Conservation (phyloP, 352 stramenopile species). For the Pythium monospermum region DNA sequence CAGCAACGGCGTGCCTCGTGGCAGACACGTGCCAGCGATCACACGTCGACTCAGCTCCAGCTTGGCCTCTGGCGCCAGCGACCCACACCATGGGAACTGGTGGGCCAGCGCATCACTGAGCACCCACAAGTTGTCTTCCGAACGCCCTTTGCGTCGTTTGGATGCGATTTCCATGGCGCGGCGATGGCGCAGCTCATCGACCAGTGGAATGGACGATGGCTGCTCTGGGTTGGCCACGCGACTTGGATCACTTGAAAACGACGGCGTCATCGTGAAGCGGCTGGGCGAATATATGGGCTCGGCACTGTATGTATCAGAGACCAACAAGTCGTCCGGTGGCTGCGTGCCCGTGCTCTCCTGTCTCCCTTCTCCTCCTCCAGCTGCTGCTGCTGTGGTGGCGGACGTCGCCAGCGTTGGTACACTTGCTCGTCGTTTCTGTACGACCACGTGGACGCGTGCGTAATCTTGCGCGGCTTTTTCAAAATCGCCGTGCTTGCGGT, state of each 20-base stretch:
- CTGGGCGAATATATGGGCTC: constrained; percentile 8
- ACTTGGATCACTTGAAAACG: too few species aligned
- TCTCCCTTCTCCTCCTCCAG: neutral
- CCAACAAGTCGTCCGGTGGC: neutral
- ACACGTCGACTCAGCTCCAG: constrained; percentile 30
- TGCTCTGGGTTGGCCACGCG: too few species aligned
- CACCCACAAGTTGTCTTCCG: constrained; percentile 31
- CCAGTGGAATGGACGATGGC: too few species aligned
- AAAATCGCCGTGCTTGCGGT: constrained; percentile 51
- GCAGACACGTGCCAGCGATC: constrained; percentile 19
- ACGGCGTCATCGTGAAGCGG: constrained; percentile 1
- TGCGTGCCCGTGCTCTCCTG: neutral
- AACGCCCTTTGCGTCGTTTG: constrained; percentile 14
- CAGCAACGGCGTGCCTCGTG: constrained; percentile 13
- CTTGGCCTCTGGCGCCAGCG: constrained; percentile 32
- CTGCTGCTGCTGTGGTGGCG: neutral
- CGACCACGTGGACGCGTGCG: constrained; percentile 10
- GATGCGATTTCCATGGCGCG: constrained; percentile 26
- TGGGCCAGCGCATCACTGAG: constrained; percentile 43
- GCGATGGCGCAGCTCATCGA: constrained; percentile 18
- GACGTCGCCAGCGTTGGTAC: neutral
- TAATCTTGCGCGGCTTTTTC: constrained; percentile 63
- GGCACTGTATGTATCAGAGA: constrained; percentile 2
- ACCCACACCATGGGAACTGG: constrained; percentile 34
- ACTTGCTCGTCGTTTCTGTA: neutral